A percentile compares a stretch with the other conserved stretches of the same genome.
Evolutionary conservation across 2,329 filamentous ascomycete genomes (phyloP).

Genomic region (Ophiosphaerella korrae): DNA sequence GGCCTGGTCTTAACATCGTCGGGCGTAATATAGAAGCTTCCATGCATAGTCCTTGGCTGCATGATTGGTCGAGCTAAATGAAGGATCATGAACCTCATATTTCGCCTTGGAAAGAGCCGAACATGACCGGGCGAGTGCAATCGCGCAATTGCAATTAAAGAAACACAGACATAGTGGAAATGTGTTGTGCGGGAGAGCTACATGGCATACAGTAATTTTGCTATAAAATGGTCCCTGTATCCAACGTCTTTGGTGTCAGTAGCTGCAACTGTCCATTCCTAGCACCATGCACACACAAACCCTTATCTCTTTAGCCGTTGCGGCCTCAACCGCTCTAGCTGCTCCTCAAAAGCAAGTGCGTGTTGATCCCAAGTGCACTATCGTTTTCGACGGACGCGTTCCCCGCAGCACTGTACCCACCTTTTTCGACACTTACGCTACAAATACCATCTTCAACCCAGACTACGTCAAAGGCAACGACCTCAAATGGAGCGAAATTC

Average conservation of each 20-base stretch:
- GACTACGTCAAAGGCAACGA: slow-evolving; percentile 59
- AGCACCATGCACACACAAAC: slow-evolving; percentile 30
- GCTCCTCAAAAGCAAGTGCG: slow-evolving; percentile 17
- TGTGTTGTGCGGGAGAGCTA: too few species aligned
- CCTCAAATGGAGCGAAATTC: slow-evolving; percentile 57
- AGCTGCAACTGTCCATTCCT: neutral
- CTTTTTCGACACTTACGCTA: slow-evolving; percentile 39
- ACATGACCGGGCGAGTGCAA: neutral
- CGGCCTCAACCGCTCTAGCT: slow-evolving; percentile 33
- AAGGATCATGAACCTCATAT: slow-evolving; percentile 14
- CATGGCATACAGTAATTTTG: slow-evolving; percentile 2
- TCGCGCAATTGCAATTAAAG: neutral
- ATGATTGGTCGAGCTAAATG: slow-evolving; percentile 23
- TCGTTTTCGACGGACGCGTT: slow-evolving; percentile 46
- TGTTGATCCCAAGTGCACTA: slow-evolving; percentile 38
- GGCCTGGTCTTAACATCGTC: slow-evolving; percentile 13
- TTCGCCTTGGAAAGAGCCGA: neutral
- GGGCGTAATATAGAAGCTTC: slow-evolving; percentile 31
- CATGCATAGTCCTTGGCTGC: slow-evolving; percentile 16
- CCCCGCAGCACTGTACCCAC: slow-evolving; percentile 30
- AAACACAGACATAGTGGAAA: too few species aligned
- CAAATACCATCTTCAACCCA: slow-evolving; percentile 56
- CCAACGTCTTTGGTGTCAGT: neutral
- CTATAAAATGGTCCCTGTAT: slow-evolving; percentile 19
- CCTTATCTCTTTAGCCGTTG: slow-evolving; percentile 24